Base-by-base conservation (phyloP, 176 grass and related monocot species). In the Tillandsia leiboldiana region DNA sequence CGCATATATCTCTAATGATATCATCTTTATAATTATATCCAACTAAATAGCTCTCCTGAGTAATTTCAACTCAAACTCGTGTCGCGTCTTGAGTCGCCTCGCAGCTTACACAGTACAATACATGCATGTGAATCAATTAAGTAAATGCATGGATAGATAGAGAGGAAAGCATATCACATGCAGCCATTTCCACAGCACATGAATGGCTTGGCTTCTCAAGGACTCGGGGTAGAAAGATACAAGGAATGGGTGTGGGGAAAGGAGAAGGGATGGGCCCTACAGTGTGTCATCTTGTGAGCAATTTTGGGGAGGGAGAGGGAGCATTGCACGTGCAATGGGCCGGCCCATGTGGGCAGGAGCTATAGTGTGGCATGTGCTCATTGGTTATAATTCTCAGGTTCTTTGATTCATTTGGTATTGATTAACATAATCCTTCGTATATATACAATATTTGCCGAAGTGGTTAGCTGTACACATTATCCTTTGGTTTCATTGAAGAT, bases 91-190 rank as follows among this genome's bases (percentile, higher is more conserved):
- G 28, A 29, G 28, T 29, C 3, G 28, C 28, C 28, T 29, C 28
- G 28, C 28, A 29, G 54, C 29, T 33, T 33, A 5, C 29, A 33
- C 29, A 33, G 3, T 33, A 33, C 29, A 33, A 33, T 33, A 33
- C 29, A 33, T 33, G 29, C 29, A 33, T 33, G 29, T 5, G 6
- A 5, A 5, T 33, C 29, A 3, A 33, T 33, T 33, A 33, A 59
- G n/a, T 18, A 59, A 14, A 59, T 59, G 54, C 54, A 59, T 59
- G 54, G 54, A 18, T 24, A 48, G 64, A 18, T 20, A 20, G 20
- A 20, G 64, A 66, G 64, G 13, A 12, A 8, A 48, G 65, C 65
- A 67, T 28, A 48, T 67, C 65, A 67, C 65, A 67, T 67, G 65
- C 27, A 67, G 29, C 29, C 65, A 67, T 18, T 67, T 49, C 65